These are phyloP conservation scores for Talaromyces sp. DNA, from an alignment of 2,329 filamentous ascomycete species.

Conservation along the genomic window DNA sequence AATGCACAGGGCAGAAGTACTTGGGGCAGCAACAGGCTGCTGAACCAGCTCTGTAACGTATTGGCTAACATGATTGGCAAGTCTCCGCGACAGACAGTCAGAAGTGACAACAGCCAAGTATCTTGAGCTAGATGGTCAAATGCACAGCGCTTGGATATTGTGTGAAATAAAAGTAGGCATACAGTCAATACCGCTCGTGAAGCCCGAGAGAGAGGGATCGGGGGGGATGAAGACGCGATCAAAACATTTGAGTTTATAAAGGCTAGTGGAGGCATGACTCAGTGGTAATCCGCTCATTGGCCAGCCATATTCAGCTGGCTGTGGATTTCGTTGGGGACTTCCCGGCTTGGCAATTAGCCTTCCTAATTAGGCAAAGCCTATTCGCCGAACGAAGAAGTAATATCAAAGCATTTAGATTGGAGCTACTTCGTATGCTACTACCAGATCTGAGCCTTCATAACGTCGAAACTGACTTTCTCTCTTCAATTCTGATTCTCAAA, in stretches of 20 bases:
- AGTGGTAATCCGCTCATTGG: background rate
- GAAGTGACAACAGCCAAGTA: background rate
- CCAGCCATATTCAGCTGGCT: background rate
- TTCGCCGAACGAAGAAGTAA: background rate
- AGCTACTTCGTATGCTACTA: background rate
- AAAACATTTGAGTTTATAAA: background rate
- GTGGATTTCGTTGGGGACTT: background rate
- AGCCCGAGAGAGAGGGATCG: background rate
- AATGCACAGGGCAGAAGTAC: background rate
- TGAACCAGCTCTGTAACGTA: background rate
- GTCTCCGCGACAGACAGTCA: background rate
- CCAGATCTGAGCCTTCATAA: background rate
- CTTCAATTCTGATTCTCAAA: no score
- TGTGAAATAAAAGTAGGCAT: background rate
- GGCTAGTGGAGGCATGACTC: background rate
- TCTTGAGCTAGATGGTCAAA: background rate
- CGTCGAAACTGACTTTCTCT: background rate
- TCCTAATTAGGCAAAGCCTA: background rate
- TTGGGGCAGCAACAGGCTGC: background rate
- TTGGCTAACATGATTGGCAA: background rate
- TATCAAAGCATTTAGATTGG: background rate
- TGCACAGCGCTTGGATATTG: background rate
- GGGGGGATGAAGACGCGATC: background rate
- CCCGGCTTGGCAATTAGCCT: background rate
- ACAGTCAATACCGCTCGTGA: background rate